Evolutionary conservation across 495 filamentous ascomycete genomes (phyloP), one percentile per base, ranked within the genome.

Genomic region (Xylaria grammica): DNA sequence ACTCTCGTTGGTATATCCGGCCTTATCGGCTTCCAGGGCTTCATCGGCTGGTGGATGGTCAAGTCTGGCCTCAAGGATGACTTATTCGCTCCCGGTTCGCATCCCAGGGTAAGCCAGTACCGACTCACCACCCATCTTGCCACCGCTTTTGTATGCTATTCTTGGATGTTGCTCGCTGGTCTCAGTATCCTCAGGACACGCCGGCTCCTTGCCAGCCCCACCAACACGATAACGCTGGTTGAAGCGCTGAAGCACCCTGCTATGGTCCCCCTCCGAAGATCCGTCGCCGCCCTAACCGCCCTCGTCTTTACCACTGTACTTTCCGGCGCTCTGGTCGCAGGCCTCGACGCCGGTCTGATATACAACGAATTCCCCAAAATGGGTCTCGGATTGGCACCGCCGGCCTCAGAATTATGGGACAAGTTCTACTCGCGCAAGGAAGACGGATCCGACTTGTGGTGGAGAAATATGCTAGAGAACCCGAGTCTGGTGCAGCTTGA

Each of bases 11-110:
- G 93, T 1, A 97, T 99, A 63, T 89, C 90, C 22, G 89, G 83
- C 36, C 79, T 97, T 55, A 97, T 99, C 75, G 96, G 92, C 32
- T 95, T 97, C 75, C 95, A 99, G 77, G 95, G 96, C 9, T 88
- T 95, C 67, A 84, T 99, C 49, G 95, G 95, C 10, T 99, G 95
- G 95, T 99, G 94, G 92, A 99, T 99, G 95, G 95, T 99, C 68
- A 96, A 96, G 76, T 94, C 90, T 0, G 95, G 95, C 1, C 81
- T 99, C 61, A 92, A 92, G 68, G 95, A 99, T 73, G 93, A 98
- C 70, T 86, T 98, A 19, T 97, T 98, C 71, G 92, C 90, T 3
- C 90, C 91, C 1, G 96, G 94, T 7, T 89, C 86, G 58, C 92
- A 97, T 75, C 95, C 95, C 0, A 87, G 95, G 58, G 95, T 99